Evolutionary conservation across 768 basidiomycete genomes (phyloP).

Genomic region (Coprinopsis cinerea): DNA sequence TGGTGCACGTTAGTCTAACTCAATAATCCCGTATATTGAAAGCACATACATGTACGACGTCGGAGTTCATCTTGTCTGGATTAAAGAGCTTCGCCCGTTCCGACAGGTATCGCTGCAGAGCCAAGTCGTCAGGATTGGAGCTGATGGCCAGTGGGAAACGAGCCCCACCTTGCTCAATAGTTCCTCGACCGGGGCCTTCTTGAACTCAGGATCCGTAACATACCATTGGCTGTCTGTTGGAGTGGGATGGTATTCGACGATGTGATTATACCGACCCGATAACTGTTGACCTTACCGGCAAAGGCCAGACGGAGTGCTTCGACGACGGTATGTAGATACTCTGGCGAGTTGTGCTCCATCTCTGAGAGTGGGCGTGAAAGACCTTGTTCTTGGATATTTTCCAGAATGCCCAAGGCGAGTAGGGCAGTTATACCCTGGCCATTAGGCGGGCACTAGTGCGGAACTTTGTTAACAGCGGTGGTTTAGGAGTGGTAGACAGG

Average conservation of each 20-base stretch:
- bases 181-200: conserved; percentile 71
- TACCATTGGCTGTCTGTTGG: conserved; percentile 76
- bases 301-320: conserved; percentile 82
- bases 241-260: too few species aligned
- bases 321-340: conserved; percentile 83
- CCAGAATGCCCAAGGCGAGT: conserved; percentile 88
- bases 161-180: conserved; percentile 71
- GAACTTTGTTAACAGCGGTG: too few species aligned
- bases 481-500: conserved; percentile 1
- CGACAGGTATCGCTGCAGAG: conserved; percentile 69
- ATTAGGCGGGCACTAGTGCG: conserved; percentile 95
- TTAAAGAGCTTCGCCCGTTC: conserved; percentile 79
- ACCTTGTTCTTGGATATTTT: conserved; percentile 73
- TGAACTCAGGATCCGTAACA: conserved; percentile 84
- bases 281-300: conserved; percentile 71
- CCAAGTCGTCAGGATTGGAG: background rate
- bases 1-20: background rate
- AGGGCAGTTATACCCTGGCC: conserved; percentile 96
- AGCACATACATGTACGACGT: conserved; percentile 56
- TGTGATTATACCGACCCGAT: too few species aligned
- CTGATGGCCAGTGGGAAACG: background rate
- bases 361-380: conserved; percentile 63
- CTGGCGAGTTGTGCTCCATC: conserved; percentile 85
- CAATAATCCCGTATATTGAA: too few species aligned
- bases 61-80: conserved; percentile 53